Evolutionary conservation across 78 protist species (phyloP).

Genomic region (Dictyostelium citrinum): DNA sequence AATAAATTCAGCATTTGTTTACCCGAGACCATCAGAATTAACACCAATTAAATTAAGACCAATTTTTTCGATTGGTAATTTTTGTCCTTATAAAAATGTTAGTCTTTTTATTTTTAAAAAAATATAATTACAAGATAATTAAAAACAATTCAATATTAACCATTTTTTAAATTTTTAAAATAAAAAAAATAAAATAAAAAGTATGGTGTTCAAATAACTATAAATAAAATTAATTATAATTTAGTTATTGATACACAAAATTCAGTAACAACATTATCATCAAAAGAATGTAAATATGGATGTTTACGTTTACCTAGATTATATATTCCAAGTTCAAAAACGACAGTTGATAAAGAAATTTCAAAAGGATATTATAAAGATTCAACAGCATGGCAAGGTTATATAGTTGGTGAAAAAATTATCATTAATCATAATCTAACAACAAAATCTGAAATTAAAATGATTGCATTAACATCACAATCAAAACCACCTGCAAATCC

Average conservation of each 20-base stretch:
- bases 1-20: background rate
- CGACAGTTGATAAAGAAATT: background rate
- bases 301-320: conserved; percentile 12
- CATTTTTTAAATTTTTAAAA: too few species aligned
- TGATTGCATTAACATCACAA: conserved; percentile 46
- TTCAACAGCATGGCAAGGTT: conserved; percentile 9
- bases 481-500: conserved; percentile 56
- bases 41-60: conserved; percentile 12
- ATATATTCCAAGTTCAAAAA: conserved; percentile 21
- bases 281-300: conserved; percentile 36
- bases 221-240: background rate
- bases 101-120: background rate
- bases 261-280: conserved; percentile 1
- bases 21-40: conserved; percentile 6
- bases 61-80: conserved; percentile 49
- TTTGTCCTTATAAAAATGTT: conserved; percentile 52
- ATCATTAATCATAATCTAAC: background rate
- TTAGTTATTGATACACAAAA: conserved; percentile 47
- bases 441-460: background rate
- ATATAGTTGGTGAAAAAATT: background rate
- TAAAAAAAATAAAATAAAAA: background rate
- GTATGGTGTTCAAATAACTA: conserved; percentile 21
- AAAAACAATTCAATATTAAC: background rate
- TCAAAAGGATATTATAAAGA: conserved; percentile 13
- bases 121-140: too few species aligned